Conservation (phyloP, 495 filamentous ascomycete genomes). For the Aspergillus steynii region DNA sequence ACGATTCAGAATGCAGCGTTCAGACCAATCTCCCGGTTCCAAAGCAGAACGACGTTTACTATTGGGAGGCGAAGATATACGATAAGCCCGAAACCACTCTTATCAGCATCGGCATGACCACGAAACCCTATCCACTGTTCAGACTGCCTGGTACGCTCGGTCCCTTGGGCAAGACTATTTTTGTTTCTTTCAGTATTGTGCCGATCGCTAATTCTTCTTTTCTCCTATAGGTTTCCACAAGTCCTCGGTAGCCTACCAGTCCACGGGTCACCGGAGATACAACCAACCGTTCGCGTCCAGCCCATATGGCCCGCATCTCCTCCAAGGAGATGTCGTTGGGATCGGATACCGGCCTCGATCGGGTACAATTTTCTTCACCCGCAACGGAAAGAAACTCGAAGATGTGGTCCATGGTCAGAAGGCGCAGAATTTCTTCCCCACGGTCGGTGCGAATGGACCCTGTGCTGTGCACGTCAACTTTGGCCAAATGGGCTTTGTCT, state of each 20-base stretch:
- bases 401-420: constrained; percentile 93
- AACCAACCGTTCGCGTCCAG: constrained; percentile 86
- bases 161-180: background rate
- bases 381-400: constrained; percentile 95
- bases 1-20: constrained; percentile 95
- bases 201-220: constrained; percentile 20
- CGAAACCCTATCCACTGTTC: constrained; percentile 95
- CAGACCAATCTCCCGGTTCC: constrained; percentile 95
- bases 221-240: constrained; percentile 75
- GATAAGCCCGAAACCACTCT: constrained; percentile 89
- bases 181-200: background rate
- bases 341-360: constrained; percentile 94
- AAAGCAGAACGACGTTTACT: constrained; percentile 98
- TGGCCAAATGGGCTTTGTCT: constrained; percentile 95
- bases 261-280: constrained; percentile 78
- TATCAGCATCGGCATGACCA: constrained; percentile 87
- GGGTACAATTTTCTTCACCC: constrained; percentile 95
- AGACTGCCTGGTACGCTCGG: constrained; percentile 75
- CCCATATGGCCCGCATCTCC: constrained; percentile 76
- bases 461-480: constrained; percentile 95
- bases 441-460: constrained; percentile 90
- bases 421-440: constrained; percentile 94
- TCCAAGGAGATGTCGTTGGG: constrained; percentile 94
- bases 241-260: constrained; percentile 85
- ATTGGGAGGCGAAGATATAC: constrained; percentile 98